These are phyloP conservation scores for Leavenworthia alabamica DNA, from an alignment of 345 rosid species.

Conservation along the genomic window DNA sequence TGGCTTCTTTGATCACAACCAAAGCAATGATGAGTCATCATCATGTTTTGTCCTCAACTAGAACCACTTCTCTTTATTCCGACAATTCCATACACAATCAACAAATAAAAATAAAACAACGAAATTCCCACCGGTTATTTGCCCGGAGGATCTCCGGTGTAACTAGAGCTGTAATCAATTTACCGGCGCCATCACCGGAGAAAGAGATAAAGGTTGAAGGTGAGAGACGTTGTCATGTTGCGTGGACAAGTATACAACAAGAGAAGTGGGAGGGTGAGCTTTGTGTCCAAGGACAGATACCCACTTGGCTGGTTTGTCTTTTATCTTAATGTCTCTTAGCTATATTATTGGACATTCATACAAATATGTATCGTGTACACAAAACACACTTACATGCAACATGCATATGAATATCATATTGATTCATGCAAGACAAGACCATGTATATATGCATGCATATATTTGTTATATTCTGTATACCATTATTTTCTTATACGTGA, in stretches of 20 bases:
- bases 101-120: constrained; percentile 8
- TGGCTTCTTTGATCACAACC: constrained; percentile 35
- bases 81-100: constrained; percentile 9
- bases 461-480: not conserved
- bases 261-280: constrained; percentile 87
- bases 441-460: not conserved
- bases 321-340: not conserved
- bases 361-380: constrained; percentile 26
- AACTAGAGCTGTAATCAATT: constrained; percentile 23
- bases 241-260: constrained; percentile 79
- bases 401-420: not conserved
- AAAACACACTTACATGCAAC: constrained; percentile 15
- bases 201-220: constrained; percentile 13
- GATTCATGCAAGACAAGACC: not conserved
- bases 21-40: constrained; percentile 30
- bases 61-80: constrained; percentile 22
- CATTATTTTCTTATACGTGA: not conserved
- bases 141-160: constrained; percentile 27
- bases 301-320: constrained; percentile 78
- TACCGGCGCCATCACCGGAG: constrained; percentile 26
- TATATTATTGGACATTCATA: not conserved
- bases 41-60: constrained; percentile 15
- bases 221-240: constrained; percentile 42
- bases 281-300: constrained; percentile 65
- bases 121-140: constrained; percentile 20